Conservation (phyloP, 139 green algal species). For the Trebouxia sp. region DNA sequence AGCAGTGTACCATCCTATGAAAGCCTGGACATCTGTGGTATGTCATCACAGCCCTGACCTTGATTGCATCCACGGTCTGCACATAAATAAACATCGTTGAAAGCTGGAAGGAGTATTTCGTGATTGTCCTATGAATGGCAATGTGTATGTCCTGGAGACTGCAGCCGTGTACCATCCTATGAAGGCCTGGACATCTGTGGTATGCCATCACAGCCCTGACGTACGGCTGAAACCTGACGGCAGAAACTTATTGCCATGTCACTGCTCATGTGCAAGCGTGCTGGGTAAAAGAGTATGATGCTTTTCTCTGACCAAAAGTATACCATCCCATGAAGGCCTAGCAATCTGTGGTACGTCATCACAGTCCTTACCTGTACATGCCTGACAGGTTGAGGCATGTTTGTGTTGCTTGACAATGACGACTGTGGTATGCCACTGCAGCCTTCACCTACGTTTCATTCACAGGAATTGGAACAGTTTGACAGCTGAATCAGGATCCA, state of each 20-base stretch:
- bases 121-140: conserved; percentile 97
- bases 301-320: conserved; percentile 73
- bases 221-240: too few relatives aligned
- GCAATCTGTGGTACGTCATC: neutral
- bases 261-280: neutral
- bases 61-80: neutral
- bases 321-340: conserved; percentile 78
- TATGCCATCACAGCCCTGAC: neutral
- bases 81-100: too few relatives aligned
- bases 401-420: too few relatives aligned
- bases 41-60: neutral
- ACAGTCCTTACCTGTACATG: too few relatives aligned
- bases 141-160: conserved; percentile 89
- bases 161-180: conserved; percentile 75
- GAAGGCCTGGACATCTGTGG: conserved; percentile 32
- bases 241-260: too few relatives aligned
- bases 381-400: too few relatives aligned
- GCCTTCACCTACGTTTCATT: too few relatives aligned
- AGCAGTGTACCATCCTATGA: conserved; percentile 78
- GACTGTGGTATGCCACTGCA: too few relatives aligned
- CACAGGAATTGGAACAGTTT: too few relatives aligned
- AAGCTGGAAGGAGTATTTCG: too few relatives aligned
- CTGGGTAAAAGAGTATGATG: neutral
- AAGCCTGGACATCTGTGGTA: conserved; percentile 54
- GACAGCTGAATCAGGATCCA: too few relatives aligned